Conservation (phyloP, 495 filamentous ascomycete species). For the Penicillium arizonense region DNA sequence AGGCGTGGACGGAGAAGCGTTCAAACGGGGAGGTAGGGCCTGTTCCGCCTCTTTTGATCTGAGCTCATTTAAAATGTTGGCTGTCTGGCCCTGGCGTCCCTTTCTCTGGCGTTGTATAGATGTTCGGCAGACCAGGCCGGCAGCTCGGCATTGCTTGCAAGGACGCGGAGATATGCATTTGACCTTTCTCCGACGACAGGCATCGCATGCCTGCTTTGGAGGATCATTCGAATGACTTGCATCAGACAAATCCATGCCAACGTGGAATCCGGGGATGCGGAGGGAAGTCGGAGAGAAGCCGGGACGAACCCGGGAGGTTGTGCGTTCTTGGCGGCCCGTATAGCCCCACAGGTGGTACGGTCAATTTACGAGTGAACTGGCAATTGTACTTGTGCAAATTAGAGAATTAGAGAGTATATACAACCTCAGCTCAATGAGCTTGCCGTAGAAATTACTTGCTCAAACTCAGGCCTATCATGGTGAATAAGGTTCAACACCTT, state of each 20-base stretch:
- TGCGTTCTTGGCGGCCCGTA: background rate
- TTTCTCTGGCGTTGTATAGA: conserved; percentile 85
- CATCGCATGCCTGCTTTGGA: conserved; percentile 69
- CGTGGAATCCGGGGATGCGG: conserved; percentile 7
- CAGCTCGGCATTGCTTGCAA: conserved; percentile 68
- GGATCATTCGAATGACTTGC: too few relatives aligned
- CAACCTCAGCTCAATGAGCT: background rate
- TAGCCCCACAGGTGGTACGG: too few relatives aligned
- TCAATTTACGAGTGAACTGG: too few relatives aligned
- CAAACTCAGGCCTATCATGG: too few relatives aligned
- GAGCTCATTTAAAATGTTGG: conserved; percentile 78
- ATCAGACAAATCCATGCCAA: too few relatives aligned
- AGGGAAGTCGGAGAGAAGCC: conserved; percentile 9
- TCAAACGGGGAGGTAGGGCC: conserved; percentile 36
- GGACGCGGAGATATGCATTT: conserved; percentile 53
- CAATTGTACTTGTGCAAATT: too few relatives aligned
- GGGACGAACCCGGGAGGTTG: background rate
- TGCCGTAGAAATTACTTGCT: background rate
- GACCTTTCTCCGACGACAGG: conserved; percentile 81
- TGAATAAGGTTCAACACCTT: too few relatives aligned
- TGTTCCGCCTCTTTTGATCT: conserved; percentile 63
- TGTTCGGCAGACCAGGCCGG: conserved; percentile 73
- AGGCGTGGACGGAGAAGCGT: background rate
- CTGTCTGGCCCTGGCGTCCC: conserved; percentile 77
- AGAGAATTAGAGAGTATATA: too few relatives aligned